Evolutionary conservation across 106 monocot species (phyloP).

Genomic region (Dioscorea dumetorum): DNA sequence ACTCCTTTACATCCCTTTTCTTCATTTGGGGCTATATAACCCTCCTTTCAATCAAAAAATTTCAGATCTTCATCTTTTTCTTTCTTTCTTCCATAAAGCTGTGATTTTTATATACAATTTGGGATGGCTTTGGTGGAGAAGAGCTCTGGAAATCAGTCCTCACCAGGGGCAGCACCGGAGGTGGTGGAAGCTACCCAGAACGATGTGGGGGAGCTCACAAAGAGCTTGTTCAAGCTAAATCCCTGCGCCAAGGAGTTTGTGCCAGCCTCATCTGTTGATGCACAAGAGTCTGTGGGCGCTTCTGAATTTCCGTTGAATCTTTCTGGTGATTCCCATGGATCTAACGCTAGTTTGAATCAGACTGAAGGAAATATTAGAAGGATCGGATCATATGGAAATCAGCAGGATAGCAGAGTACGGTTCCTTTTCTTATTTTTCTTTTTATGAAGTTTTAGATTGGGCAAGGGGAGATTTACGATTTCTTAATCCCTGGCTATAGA

Average conservation of each 20-base stretch:
- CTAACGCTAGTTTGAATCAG: slow-evolving; percentile 2
- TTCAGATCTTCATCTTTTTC: too few species aligned
- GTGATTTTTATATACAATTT: background rate
- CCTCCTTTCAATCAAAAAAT: too few species aligned
- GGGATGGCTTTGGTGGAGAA: slow-evolving; percentile 42
- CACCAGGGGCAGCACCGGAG: slow-evolving; percentile 1
- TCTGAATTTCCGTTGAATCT: slow-evolving; percentile 3
- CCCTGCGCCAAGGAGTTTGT: slow-evolving; percentile 65
- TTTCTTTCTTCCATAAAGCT: too few species aligned
- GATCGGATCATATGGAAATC: slow-evolving; percentile 4
- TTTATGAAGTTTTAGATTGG: background rate
- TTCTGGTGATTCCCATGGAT: slow-evolving; percentile 2
- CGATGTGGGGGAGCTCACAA: slow-evolving; percentile 37
- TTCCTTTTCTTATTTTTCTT: background rate
- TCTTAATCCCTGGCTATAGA: too few species aligned
- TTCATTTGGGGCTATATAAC: too few species aligned
- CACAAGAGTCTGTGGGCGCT: slow-evolving; percentile 36
- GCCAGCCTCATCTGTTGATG: slow-evolving; percentile 51
- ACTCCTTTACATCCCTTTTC: too few species aligned
- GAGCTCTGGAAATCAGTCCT: slow-evolving; percentile 22
- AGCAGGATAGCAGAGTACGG: slow-evolving; percentile 1
- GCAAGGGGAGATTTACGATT: background rate
- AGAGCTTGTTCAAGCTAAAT: slow-evolving; percentile 56
- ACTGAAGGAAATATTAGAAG: slow-evolving; percentile 32
- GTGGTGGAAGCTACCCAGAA: background rate